These are phyloP conservation scores for Austropuccinia psidii DNA, from an alignment of 1,284 basidiomycete species.

Conservation along the genomic window DNA sequence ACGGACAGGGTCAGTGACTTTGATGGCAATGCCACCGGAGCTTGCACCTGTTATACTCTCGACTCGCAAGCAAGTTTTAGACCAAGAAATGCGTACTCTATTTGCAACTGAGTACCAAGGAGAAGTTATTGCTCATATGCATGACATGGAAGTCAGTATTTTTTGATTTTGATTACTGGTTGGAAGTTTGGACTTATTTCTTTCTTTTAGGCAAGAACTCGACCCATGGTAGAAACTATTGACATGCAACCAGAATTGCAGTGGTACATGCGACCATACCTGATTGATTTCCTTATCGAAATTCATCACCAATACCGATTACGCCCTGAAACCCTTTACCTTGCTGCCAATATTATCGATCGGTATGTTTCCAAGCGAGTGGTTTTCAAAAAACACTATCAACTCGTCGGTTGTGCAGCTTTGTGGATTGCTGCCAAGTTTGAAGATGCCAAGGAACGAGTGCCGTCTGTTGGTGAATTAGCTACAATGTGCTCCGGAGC, in stretches of 20 bases:
- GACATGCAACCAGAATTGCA: conserved; percentile 94
- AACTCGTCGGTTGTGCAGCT: conserved; percentile 95
- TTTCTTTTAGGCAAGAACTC: conserved; percentile 12
- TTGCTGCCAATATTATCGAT: conserved; percentile 97
- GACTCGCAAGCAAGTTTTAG: conserved; percentile 40
- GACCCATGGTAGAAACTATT: conserved; percentile 81
- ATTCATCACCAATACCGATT: conserved; percentile 95
- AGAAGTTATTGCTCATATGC: conserved; percentile 88
- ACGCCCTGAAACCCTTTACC: conserved; percentile 94
- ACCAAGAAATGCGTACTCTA: conserved; percentile 49
- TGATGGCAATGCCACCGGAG: conserved; percentile 22
- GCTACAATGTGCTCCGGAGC: conserved; percentile 88
- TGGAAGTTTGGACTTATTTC: conserved; percentile 5
- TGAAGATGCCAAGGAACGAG: conserved; percentile 96
- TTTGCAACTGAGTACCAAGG: conserved; percentile 89
- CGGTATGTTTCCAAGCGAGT: conserved; percentile 97
- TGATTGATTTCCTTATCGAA: conserved; percentile 98
- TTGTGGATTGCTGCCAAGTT: conserved; percentile 99
- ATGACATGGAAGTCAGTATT: conserved; percentile 83
- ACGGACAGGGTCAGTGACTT: too few relatives aligned
- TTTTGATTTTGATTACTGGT: not conserved
- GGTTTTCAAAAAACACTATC: conserved; percentile 98
- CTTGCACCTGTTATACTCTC: conserved; percentile 27
- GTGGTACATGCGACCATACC: conserved; percentile 84
- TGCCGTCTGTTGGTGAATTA: conserved; percentile 88